Conservation (phyloP, 352 stramenopile genomes). For the Plasmopara muralis region DNA sequence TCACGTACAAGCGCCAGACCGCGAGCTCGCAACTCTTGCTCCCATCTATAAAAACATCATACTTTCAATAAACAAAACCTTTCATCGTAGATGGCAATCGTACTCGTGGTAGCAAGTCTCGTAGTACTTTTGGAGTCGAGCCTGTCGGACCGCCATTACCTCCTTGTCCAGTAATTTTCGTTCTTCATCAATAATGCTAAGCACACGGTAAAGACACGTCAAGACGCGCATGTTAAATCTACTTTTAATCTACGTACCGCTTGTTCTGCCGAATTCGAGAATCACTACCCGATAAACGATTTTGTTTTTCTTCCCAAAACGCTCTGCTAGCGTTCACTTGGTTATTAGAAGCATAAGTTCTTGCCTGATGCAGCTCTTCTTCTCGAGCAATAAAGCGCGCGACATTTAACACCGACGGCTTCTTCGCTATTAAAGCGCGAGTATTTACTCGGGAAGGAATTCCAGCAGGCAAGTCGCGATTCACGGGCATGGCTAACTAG, state of each 20-base stretch:
- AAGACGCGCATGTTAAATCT: too few relatives aligned
- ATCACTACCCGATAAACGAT: slow-evolving; percentile 43
- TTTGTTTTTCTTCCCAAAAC: slow-evolving; percentile 76
- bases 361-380: slow-evolving; percentile 61
- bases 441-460: slow-evolving; percentile 26
- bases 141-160: slow-evolving; percentile 41
- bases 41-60: slow-evolving; percentile 34
- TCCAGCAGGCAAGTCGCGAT: slow-evolving; percentile 44
- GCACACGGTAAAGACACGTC: background rate
- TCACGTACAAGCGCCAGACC: slow-evolving; percentile 63
- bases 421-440: slow-evolving; percentile 24
- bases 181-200: slow-evolving; percentile 37
- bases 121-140: slow-evolving; percentile 64
- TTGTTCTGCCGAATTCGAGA: slow-evolving; percentile 47
- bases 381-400: slow-evolving; percentile 67
- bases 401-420: slow-evolving; percentile 53
- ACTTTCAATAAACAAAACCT: background rate
- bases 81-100: background rate
- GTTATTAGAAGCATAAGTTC: slow-evolving; percentile 45
- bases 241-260: slow-evolving; percentile 26
- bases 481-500: slow-evolving; percentile 28
- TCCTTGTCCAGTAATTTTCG: slow-evolving; percentile 76
- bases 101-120: slow-evolving; percentile 68
- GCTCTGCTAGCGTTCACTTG: slow-evolving; percentile 44
- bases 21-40: slow-evolving; percentile 58